Evolutionary conservation across 352 stramenopile species (phyloP).

Genomic region (Pythium periplocum): DNA sequence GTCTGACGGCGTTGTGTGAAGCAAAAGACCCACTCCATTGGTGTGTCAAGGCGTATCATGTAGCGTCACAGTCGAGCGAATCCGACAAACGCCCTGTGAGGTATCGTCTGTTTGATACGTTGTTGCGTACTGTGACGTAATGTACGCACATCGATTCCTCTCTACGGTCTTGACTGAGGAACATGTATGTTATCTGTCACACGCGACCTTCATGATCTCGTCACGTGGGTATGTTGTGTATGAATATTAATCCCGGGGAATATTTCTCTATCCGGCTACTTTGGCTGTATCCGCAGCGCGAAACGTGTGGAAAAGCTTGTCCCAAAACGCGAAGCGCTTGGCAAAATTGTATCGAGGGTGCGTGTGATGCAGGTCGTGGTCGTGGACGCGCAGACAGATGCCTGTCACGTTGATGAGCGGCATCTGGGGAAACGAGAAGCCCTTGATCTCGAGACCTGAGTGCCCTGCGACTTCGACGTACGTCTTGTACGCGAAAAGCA

Average conservation of each 20-base stretch:
- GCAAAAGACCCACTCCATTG: constrained; percentile 30
- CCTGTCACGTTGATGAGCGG: constrained; percentile 44
- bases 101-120: constrained; percentile 67
- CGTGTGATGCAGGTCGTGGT: constrained; percentile 86
- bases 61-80: constrained; percentile 15
- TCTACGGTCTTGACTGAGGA: background rate
- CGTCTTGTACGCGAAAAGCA: constrained; percentile 86
- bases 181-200: background rate
- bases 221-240: background rate
- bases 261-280: too few relatives aligned
- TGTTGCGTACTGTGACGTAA: constrained; percentile 23
- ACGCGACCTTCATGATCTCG: background rate
- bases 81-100: constrained; percentile 23
- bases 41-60: constrained; percentile 67
- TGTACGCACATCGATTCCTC: background rate
- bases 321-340: constrained; percentile 86
- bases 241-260: too few relatives aligned
- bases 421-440: constrained; percentile 84
- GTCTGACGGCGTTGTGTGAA: constrained; percentile 29
- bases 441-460: constrained; percentile 75
- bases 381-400: constrained; percentile 68
- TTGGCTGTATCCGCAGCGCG: constrained; percentile 4
- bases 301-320: constrained; percentile 39
- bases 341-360: constrained; percentile 82
- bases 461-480: constrained; percentile 87